These are phyloP conservation scores for Purshia tridentata DNA, from an alignment of 306 rosid genomes.

Conservation along the genomic window DNA sequence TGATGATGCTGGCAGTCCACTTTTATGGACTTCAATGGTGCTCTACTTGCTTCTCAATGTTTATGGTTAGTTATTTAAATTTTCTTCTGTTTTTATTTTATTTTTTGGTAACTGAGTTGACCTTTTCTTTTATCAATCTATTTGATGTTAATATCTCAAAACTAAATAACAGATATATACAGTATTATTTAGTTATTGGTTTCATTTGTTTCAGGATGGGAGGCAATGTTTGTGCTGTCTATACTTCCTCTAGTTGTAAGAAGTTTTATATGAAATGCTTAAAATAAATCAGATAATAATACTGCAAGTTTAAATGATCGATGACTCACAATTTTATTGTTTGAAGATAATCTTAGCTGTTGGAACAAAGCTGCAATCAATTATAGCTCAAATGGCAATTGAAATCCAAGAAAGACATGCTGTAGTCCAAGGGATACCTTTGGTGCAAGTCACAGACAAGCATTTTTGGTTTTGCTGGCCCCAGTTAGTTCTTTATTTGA, in stretches of 20 bases:
- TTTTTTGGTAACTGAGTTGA: background rate
- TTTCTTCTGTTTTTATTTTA: constrained; percentile 6
- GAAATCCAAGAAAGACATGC: constrained; percentile 88
- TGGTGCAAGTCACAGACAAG: constrained; percentile 89
- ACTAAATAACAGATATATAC: too few species aligned
- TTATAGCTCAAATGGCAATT: constrained; percentile 84
- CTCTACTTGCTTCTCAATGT: constrained; percentile 85
- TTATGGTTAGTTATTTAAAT: constrained; percentile 50
- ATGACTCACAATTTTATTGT: constrained; percentile 21
- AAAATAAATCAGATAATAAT: background rate
- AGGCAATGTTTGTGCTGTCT: constrained; percentile 61
- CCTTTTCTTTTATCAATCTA: background rate
- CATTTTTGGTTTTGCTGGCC: constrained; percentile 95
- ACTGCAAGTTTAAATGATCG: background rate
- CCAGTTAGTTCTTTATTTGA: constrained; percentile 62
- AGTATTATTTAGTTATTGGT: constrained; percentile 3
- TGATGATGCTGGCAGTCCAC: constrained; percentile 65
- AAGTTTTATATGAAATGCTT: background rate
- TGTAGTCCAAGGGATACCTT: constrained; percentile 96
- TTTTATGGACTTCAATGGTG: constrained; percentile 83
- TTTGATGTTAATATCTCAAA: background rate
- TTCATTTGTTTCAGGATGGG: constrained; percentile 66
- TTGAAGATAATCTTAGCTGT: constrained; percentile 81
- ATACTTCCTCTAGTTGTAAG: constrained; percentile 73
- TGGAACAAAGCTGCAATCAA: constrained; percentile 91